Base-by-base conservation (phyloP, 805 yeast species). In the Candida suzukii region DNA sequence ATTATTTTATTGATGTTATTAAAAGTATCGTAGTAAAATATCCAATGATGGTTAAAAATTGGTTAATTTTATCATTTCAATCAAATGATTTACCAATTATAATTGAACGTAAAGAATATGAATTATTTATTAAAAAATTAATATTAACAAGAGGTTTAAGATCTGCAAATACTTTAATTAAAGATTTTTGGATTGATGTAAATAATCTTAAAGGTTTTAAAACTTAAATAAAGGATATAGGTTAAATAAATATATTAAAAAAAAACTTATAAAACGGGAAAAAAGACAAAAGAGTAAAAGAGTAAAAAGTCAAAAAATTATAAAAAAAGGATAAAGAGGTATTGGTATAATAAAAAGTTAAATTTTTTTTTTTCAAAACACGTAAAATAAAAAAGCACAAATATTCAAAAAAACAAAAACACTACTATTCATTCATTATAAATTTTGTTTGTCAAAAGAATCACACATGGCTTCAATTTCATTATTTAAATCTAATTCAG, bases 131-230 rank as follows among this genome's bases (percentile, higher is more conserved):
- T 18, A 77, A 72, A 47, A 80, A 78, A 53, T 49, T 83, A 25
- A 52, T 77, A 58, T 44, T 80, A 2, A 80, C 88, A 0, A 70
- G 88, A 51, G 90, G 90, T 2, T 75, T 75, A 32, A 64, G 87
- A 48, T 71, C 71, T 31, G 79, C 82, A 2, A 71, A 76, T 38
- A 68, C 64, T 22, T 67, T 78, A 1, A 62, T 83, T 12, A 73
- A 78, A 42, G 74, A 71, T 39, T 78, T 81, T 59, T 83, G 90
- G 90, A 59, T 81, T 19, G 68, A 71, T 24, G 66, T 70, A 20
- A 82, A 80, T 46, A 81, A 83, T 1, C 56, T 78, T 40, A 58
- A 70, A 5, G 75, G 74, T 8, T 26, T 26, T 13, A n/a, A 26
- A 26, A 12, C 29, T 11, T 8, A 8, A 5, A 14, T 11, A 34